phyloP scores from a whole-genome alignment of 2,329 filamentous ascomycete genomes.

The Ascochyta clinopodiicola region DNA sequence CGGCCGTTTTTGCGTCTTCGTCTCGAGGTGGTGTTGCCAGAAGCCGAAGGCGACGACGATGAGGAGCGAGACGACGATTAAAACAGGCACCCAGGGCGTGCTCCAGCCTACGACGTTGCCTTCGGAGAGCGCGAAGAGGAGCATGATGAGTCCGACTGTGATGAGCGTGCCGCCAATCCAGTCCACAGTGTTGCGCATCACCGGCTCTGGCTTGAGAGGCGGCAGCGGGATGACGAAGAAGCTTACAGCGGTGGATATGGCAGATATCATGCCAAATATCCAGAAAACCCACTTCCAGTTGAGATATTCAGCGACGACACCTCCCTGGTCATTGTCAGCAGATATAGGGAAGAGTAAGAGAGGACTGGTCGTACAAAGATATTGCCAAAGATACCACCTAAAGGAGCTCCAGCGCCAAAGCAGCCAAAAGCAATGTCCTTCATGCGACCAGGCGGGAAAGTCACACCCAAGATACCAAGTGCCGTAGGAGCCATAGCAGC shows the following conservation, averaged over 20 bases:
- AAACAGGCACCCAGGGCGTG: conserved; percentile 65
- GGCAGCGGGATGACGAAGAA: conserved; percentile 66
- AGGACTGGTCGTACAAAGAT: conserved; percentile 50
- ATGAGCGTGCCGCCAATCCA: conserved; percentile 71
- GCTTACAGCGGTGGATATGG: conserved; percentile 62
- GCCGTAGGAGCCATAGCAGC: conserved; percentile 75
- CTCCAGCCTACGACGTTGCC: conserved; percentile 73
- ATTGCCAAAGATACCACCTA: conserved; percentile 71
- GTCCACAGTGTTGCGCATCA: conserved; percentile 61
- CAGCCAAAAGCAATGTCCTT: conserved; percentile 71
- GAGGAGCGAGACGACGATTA: conserved; percentile 65
- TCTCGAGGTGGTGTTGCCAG: conserved; percentile 69
- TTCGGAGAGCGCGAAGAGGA: conserved; percentile 72
- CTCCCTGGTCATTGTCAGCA: conserved; percentile 50
- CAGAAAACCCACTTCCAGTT: conserved; percentile 54
- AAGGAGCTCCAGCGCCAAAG: conserved; percentile 64
- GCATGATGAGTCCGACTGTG: conserved; percentile 66
- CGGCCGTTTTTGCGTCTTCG: conserved; percentile 57
- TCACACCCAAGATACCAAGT: conserved; percentile 72
- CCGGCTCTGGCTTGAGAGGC: conserved; percentile 37
- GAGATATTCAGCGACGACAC: conserved; percentile 66
- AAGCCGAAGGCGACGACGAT: conserved; percentile 63
- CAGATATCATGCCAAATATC: conserved; percentile 66
- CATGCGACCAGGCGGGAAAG: conserved; percentile 70
- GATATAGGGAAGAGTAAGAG: neutral